Base-by-base conservation (phyloP, 2,329 filamentous ascomycete species). In the Aspergillus glaucus region DNA sequence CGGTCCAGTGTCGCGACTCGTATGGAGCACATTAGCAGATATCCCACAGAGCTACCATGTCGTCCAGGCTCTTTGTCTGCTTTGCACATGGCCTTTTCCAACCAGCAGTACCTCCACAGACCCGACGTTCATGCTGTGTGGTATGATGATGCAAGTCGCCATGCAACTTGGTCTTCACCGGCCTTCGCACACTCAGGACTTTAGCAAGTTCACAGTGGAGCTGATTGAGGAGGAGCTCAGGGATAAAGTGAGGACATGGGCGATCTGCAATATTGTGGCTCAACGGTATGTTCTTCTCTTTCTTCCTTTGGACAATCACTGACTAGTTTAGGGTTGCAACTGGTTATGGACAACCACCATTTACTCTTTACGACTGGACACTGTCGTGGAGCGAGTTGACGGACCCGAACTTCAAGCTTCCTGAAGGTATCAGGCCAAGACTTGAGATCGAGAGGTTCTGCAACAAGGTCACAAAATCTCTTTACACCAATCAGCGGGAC, bases 111-210 rank as follows among this genome's bases (percentile, higher is more conserved):
- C 82, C 0, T 81, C 79, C 6, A 79, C 77, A 5, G 82, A 85
- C 55, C 79, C 81, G 2, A 85, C 81, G 2, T 84, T 83, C 60
- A 84, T 84, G 75, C 71, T 84, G 10, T 79, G 78, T 51, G 82
- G 82, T 42, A 72, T 82, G 62, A 85, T 85, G 82, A 79, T 85
- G 68, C 80, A 85, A 61, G 75, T 84, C 41, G 80, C 82, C n/a
- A 80, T 84, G 75, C 81, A 85, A 58, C 80, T 84, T 51, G 82
- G 82, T 39, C 68, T 85, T 19, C 82, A 85, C 60, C 74, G 81
- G 26, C 82, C 82, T 2, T 82, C 79, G 0, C 80, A 85, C 61
- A 77, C 80, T 3, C 80, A 84, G 52, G 74, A 77, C 56, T 77
- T 77, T 50, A 73, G 68, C 55, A 76, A 76, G 47, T 76, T 75